A percentile compares a stretch with the other conserved stretches of the same genome.
Evolutionary conservation across 495 filamentous ascomycete genomes (phyloP).

Genomic region (Arthonia radiata): DNA sequence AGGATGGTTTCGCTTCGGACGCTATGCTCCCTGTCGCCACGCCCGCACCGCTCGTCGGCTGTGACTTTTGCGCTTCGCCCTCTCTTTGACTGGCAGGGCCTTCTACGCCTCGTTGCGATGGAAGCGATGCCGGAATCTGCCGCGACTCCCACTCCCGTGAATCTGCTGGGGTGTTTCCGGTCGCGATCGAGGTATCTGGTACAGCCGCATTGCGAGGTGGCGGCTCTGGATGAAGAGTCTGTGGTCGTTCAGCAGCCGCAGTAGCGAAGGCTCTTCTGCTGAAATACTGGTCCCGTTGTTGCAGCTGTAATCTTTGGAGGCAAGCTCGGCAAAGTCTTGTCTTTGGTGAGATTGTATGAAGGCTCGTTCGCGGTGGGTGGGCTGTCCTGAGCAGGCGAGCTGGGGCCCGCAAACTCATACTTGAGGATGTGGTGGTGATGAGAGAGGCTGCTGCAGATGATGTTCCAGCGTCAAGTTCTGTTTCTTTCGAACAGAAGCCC

Average conservation of each 20-base stretch:
- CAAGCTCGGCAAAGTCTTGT: too few species aligned
- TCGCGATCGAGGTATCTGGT: slow-evolving; percentile 45
- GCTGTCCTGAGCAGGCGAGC: too few species aligned
- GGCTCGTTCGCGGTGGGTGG: too few species aligned
- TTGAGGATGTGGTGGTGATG: too few species aligned
- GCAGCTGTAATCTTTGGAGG: too few species aligned
- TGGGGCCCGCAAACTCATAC: too few species aligned
- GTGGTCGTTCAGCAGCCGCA: slow-evolving; percentile 54
- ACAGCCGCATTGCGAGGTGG: slow-evolving; percentile 40
- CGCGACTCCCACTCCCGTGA: slow-evolving; percentile 8
- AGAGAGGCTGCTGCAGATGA: too few species aligned
- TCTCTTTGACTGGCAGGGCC: slow-evolving; percentile 20
- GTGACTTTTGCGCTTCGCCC: slow-evolving; percentile 37
- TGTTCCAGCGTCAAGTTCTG: too few species aligned
- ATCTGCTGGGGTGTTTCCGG: slow-evolving; percentile 21
- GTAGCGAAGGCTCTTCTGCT: slow-evolving; percentile 41
- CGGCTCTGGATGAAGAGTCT: slow-evolving; percentile 33
- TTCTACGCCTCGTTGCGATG: slow-evolving; percentile 2
- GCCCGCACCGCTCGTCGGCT: slow-evolving; percentile 10
- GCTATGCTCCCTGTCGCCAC: slow-evolving; percentile 15
- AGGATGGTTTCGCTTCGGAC: slow-evolving; percentile 5
- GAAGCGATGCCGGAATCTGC: not conserved
- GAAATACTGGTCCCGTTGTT: too few species aligned
- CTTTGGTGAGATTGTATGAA: too few species aligned
- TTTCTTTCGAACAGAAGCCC: too few species aligned